phyloP scores from a whole-genome alignment of 2,329 filamentous ascomycete genomes.

The Lachnellula arida region DNA sequence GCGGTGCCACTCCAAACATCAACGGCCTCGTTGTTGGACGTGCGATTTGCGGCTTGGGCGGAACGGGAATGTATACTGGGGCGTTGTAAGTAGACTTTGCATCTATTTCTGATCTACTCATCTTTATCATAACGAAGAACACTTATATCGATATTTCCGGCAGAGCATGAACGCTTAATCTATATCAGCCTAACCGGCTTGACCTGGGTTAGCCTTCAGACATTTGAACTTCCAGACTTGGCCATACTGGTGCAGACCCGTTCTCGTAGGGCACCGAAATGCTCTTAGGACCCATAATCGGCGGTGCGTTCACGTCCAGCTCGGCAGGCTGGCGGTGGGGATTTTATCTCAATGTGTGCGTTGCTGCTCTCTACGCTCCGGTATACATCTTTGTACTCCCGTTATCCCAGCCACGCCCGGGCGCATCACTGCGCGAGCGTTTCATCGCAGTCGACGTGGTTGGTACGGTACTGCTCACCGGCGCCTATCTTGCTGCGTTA shows the following conservation, averaged over 20 bases:
- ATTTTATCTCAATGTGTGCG: constrained; percentile 47
- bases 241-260: neutral
- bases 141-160: neutral
- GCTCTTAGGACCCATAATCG: constrained; percentile 11
- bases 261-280: neutral
- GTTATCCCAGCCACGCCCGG: neutral
- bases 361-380: constrained; percentile 39
- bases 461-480: neutral
- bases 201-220: neutral
- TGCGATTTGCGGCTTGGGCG: constrained; percentile 25
- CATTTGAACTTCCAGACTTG: constrained; percentile 4
- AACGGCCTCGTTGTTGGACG: constrained; percentile 27
- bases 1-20: constrained; percentile 23
- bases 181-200: neutral
- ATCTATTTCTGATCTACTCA: neutral
- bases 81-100: constrained; percentile 35
- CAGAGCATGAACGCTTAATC: neutral
- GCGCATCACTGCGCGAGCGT: neutral
- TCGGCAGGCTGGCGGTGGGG: constrained; percentile 28
- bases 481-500: neutral
- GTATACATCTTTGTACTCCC: constrained; percentile 37
- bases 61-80: constrained; percentile 6
- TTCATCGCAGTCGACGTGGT: constrained; percentile 37
- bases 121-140: neutral
- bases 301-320: constrained; percentile 29